These are phyloP conservation scores for Herpetomonas samuelpessoai DNA, from an alignment of 208 protist species.

Conservation along the genomic window DNA sequence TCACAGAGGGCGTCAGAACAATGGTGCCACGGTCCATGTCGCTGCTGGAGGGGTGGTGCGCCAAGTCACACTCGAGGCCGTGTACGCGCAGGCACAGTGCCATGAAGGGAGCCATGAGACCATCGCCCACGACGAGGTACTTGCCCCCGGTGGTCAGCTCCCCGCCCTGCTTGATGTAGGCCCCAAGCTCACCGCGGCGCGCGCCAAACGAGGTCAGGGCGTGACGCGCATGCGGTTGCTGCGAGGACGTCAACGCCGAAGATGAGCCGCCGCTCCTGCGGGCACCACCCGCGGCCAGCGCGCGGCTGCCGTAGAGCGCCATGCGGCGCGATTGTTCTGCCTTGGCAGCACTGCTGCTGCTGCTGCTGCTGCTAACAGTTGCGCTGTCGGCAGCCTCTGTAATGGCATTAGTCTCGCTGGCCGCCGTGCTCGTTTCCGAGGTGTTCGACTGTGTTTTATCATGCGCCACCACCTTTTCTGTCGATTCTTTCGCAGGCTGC, in stretches of 20 bases:
- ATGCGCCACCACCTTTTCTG: too few relatives aligned
- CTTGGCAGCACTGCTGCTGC: too few relatives aligned
- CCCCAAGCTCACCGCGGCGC: slow-evolving; percentile 46
- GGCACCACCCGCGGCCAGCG: slow-evolving; percentile 70
- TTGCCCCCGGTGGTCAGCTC: slow-evolving; percentile 60
- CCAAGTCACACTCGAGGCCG: slow-evolving; percentile 86
- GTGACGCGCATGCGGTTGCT: slow-evolving; percentile 12
- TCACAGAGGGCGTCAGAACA: slow-evolving; percentile 88
- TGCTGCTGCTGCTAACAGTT: too few relatives aligned
- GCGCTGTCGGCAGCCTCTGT: too few relatives aligned
- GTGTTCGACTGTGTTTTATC: too few relatives aligned
- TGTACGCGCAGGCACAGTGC: slow-evolving; percentile 87
- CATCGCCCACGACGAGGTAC: slow-evolving; percentile 90
- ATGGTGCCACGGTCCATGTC: slow-evolving; percentile 86
- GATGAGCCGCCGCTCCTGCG: slow-evolving; percentile 12
- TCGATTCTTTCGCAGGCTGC: too few relatives aligned
- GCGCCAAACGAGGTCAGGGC: slow-evolving; percentile 56
- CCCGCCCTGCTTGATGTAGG: slow-evolving; percentile 40
- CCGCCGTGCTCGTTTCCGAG: too few relatives aligned
- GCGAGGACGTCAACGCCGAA: not conserved
- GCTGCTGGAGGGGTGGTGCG: slow-evolving; percentile 57
- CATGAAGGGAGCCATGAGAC: slow-evolving; percentile 92
- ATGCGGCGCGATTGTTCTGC: slow-evolving; percentile 37
- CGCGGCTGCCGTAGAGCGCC: slow-evolving; percentile 76
- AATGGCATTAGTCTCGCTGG: too few relatives aligned